Evolutionary conservation across 768 basidiomycete genomes (phyloP).

Genomic region (Lactifluus subvellereus): DNA sequence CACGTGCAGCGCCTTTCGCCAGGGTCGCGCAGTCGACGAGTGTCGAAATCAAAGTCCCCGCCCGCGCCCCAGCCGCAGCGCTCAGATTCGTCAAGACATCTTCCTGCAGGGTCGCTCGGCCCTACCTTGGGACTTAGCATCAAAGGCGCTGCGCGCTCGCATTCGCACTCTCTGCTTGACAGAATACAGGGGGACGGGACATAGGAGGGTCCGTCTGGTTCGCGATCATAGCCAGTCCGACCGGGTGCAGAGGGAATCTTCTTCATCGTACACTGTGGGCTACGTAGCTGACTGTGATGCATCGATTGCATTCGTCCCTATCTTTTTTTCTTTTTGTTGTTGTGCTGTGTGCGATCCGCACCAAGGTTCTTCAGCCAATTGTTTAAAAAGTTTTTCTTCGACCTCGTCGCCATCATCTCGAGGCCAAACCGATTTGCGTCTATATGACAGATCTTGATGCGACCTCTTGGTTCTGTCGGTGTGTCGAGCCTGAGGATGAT

Average conservation of each 20-base stretch:
- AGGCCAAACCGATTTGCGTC: too few relatives aligned
- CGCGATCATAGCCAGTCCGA: not conserved
- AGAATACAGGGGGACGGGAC: constrained; percentile 19
- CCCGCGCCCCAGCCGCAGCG: not conserved
- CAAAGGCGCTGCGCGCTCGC: constrained; percentile 21
- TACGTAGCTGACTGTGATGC: not conserved
- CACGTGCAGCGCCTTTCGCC: not conserved
- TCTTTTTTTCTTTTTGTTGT: not conserved
- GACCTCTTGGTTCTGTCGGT: too few relatives aligned
- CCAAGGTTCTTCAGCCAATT: too few relatives aligned
- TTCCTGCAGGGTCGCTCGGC: not conserved
- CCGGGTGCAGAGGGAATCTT: too few relatives aligned
- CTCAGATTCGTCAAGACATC: not conserved
- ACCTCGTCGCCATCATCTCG: too few relatives aligned
- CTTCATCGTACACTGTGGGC: not conserved
- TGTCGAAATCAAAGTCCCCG: constrained; percentile 3
- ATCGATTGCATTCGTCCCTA: not conserved
- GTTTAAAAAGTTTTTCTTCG: too few relatives aligned
- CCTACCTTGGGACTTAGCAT: constrained; percentile 15
- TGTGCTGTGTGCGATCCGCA: not conserved
- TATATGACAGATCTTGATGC: too few relatives aligned
- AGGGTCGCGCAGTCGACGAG: not conserved
- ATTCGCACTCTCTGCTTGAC: constrained; percentile 16
- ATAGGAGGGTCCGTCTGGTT: not conserved
- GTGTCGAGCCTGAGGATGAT: too few relatives aligned